Base-by-base conservation (phyloP, 2,329 filamentous ascomycete genomes). In the Fusarium verticillioides region DNA sequence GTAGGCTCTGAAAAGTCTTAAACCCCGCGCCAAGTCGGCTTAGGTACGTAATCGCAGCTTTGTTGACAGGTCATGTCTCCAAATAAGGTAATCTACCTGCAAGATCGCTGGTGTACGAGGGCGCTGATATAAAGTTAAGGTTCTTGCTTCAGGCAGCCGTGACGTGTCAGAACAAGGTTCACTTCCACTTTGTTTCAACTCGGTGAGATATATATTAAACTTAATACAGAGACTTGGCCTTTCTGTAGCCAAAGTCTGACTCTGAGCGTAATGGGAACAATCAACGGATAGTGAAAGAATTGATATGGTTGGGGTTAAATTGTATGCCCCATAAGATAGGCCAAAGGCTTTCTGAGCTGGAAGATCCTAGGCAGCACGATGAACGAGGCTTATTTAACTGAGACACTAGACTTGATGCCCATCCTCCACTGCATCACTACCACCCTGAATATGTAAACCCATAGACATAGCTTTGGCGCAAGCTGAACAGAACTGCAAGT, bases 291-390 rank as follows among this genome's bases (percentile, higher is more conserved):
- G 43, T 46, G 19, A 7, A 0, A 21, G 3, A 7, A 16, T 15
- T n/a, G 9, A 18, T 9, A 11, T n/a, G 19, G 28, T 4, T 3
- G 18, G 15, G 28, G 19, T 15, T 34, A 15, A 34, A 34, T 34
- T 15, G 13, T 16, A 34, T 34, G 32, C 32, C 32, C 13, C 5
- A 34, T 7, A 21, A 47, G 18, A 13, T 4, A 23, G 10, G 18
- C 8, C 5, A 12, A 23, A 18, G 5, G 1, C 2, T 9, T 26
- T 19, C 4, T 46, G 1, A 9, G 18, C 13, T 7, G 8, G 11
- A 26, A 28, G 5, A 7, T 28, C 12, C 19, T 15, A 46, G 8
- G 12, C 19, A 16, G 34, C 34, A 36, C 15, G 7, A 36, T 36
- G 7, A 36, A 36, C 15, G 2, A 34, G 13, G 15, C 7, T 16